A percentile compares a stretch with the other conserved stretches of the same genome.
Conservation (phyloP, 2,329 filamentous ascomycete species). For the Trichoderma simmonsii region DNA sequence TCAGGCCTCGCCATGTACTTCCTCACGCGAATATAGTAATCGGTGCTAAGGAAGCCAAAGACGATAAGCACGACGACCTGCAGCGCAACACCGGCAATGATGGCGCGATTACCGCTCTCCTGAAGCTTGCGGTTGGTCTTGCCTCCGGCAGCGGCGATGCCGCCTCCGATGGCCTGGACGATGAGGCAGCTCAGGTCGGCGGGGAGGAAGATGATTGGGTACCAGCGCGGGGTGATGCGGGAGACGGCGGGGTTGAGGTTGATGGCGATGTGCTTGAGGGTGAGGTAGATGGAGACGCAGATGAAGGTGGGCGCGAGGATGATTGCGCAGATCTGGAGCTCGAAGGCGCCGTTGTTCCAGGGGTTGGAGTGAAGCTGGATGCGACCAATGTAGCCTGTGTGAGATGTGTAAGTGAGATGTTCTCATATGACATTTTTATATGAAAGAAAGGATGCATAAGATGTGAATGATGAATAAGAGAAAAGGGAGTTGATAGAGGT, state of each 20-base stretch:
- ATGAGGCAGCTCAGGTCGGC: constrained; percentile 57
- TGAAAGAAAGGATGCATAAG: too few species aligned
- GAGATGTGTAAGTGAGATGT: background rate
- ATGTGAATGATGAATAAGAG: background rate
- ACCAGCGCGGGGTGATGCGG: constrained; percentile 49
- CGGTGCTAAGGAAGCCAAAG: constrained; percentile 44
- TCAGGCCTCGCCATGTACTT: constrained; percentile 36
- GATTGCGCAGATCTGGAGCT: constrained; percentile 58
- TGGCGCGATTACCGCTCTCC: constrained; percentile 46
- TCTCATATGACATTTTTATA: background rate
- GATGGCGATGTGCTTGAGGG: constrained; percentile 57
- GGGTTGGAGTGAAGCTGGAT: constrained; percentile 51
- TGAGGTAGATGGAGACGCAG: constrained; percentile 62
- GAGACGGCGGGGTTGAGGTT: constrained; percentile 48
- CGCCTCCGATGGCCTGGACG: constrained; percentile 57
- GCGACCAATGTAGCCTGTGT: constrained; percentile 51
- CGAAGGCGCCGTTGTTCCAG: constrained; percentile 52
- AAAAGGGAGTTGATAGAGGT: background rate
- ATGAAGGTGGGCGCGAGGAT: constrained; percentile 59
- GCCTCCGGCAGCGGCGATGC: constrained; percentile 50
- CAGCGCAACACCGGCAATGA: constrained; percentile 53
- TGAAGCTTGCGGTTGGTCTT: constrained; percentile 39
- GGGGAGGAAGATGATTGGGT: constrained; percentile 57
- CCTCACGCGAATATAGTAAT: constrained; percentile 45
- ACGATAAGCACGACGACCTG: constrained; percentile 49